These are phyloP conservation scores for Lepraria neglecta DNA, from an alignment of 495 filamentous ascomycete genomes.

Conservation along the genomic window DNA sequence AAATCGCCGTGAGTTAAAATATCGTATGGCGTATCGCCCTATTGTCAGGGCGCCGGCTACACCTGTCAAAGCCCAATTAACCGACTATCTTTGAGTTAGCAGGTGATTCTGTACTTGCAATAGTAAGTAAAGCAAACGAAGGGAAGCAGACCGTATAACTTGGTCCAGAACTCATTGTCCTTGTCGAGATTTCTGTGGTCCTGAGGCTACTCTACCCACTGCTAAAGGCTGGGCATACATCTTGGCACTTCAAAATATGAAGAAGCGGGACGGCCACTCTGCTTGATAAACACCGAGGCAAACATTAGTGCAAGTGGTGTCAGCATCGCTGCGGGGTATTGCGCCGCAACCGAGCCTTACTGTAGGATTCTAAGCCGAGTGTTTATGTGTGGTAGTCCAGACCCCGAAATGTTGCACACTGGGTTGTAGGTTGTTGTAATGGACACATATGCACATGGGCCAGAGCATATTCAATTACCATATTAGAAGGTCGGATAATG, in stretches of 20 bases:
- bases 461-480: too few relatives aligned
- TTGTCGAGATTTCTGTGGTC: not conserved
- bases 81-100: constrained; percentile 5
- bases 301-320: not conserved
- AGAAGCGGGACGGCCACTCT: not conserved
- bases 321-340: not conserved
- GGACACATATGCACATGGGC: not conserved
- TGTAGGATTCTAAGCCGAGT: not conserved
- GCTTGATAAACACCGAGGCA: not conserved
- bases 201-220: not conserved
- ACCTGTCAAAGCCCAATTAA: constrained; percentile 16
- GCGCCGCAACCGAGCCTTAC: not conserved
- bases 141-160: constrained; percentile 1
- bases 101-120: not conserved
- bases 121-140: not conserved
- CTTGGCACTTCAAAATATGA: not conserved
- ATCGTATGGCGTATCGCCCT: constrained; percentile 10
- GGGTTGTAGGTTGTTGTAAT: not conserved
- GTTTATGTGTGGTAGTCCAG: not conserved
- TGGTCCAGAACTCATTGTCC: constrained; percentile 5
- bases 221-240: not conserved
- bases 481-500: too few relatives aligned
- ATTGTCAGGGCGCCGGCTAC: not conserved
- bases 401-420: too few relatives aligned
- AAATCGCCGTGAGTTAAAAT: not conserved